Percentiles rank a stretch among this genome's conserved stretches.
phyloP scores from a whole-genome alignment of 345 rosid genomes.

The Salix purpurea region DNA sequence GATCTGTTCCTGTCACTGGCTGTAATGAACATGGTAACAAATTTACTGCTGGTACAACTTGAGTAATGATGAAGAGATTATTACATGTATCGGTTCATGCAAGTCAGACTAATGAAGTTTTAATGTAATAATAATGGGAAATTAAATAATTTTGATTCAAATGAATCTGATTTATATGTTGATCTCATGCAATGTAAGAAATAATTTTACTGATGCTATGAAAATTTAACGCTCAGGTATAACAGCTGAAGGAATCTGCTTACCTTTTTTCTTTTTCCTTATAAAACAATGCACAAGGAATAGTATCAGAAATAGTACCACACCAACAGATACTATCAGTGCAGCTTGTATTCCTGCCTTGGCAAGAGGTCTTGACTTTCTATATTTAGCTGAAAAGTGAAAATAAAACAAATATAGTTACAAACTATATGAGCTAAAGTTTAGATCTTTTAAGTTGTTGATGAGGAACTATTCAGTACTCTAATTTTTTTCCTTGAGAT shows the following conservation, averaged over 20 bases:
- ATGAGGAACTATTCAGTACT: background rate
- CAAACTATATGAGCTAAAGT: background rate
- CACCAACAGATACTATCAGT: slow-evolving; percentile 5
- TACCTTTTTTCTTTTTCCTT: slow-evolving; percentile 15
- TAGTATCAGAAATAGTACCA: background rate
- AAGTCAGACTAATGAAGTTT: too few species aligned
- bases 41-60: background rate
- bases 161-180: too few species aligned
- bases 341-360: slow-evolving; percentile 11
- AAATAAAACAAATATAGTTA: background rate
- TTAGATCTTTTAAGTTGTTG: too few species aligned
- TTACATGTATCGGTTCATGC: too few species aligned
- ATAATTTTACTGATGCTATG: too few species aligned
- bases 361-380: slow-evolving; percentile 14
- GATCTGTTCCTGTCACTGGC: slow-evolving; percentile 20
- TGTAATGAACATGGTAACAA: background rate
- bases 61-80: too few species aligned
- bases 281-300: slow-evolving; percentile 2
- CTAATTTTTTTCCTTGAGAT: too few species aligned
- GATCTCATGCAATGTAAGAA: too few species aligned
- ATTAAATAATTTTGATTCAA: too few species aligned
- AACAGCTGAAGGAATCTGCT: background rate
- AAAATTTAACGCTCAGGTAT: background rate
- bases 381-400: slow-evolving; percentile 5
- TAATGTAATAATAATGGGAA: too few species aligned